Evolutionary conservation across 306 rosid species (phyloP), one percentile per base, ranked within the genome.

Genomic region (Trifolium pratense): DNA sequence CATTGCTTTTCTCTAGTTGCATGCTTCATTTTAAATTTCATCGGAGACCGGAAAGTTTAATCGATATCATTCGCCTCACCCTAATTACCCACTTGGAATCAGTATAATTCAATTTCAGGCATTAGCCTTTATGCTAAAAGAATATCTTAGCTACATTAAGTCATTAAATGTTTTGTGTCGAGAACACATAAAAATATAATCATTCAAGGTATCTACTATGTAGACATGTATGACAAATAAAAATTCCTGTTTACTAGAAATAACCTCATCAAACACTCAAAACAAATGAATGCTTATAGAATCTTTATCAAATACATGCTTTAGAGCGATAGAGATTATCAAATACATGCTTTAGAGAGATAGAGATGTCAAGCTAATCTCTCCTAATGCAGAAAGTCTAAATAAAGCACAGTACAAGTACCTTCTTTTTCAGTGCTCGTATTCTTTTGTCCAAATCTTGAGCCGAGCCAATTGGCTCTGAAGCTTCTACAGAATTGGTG

Each of bases 361-460:
- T 20, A 15, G 36, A 39, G 68, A 42, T 15, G 14, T 60, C 73
- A 29, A 21, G 23, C 66, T 55, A 29, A 42, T 36, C 18, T 62
- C 45, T 48, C 20, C 39, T 26, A 71, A 45, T 23, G 32, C 43
- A 71, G 71, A 61, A 78, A 72, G 39, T 70, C 13, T 43, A 52
- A 72, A n/a, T 43, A 52, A 72, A 18, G 56, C 18, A 71, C 42
- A 39, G 48, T 34, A 16, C 2, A 6, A 4, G 18, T 82, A 92
- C 96, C 98, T 90, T 92, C 84, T 90, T 92, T 82, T 84, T 90
- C 31, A 90, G 81, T 64, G 98, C 91, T 68, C 96, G 93, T 48
- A 90, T 92, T 80, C 63, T 86, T 78, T 92, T 90, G 70, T 90
- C 98, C 26, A 87, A 80, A 71, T 88, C 98, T 82, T 80, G 92